Percentiles rank a stretch among this genome's conserved stretches.
Conservation (phyloP, 176 grass and related monocot genomes). For the Alloteropsis semialata region DNA sequence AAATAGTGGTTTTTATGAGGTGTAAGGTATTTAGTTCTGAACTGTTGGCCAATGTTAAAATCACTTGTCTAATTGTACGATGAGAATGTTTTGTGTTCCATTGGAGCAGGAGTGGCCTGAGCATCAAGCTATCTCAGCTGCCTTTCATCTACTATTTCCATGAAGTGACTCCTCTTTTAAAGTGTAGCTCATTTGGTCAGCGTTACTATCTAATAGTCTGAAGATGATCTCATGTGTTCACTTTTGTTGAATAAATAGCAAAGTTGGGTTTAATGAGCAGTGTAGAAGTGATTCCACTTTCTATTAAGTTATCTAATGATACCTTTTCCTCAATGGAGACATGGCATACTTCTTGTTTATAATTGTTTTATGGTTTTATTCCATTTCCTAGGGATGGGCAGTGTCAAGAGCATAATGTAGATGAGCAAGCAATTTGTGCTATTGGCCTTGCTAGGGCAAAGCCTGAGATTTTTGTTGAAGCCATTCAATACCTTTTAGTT, state of each 20-base stretch:
- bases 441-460: constrained; percentile 86
- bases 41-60: not conserved
- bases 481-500: constrained; percentile 88
- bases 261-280: not conserved
- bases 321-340: not conserved
- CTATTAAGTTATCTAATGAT: not conserved
- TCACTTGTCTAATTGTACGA: constrained; percentile 1
- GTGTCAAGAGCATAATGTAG: constrained; percentile 73
- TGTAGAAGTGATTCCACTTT: not conserved
- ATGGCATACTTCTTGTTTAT: not conserved
- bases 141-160: constrained; percentile 3
- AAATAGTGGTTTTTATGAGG: not conserved
- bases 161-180: constrained; percentile 2
- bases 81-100: not conserved
- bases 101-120: not conserved
- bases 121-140: not conserved
- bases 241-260: not conserved
- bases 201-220: not conserved
- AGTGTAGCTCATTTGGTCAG: not conserved
- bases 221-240: constrained; percentile 2
- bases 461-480: constrained; percentile 94
- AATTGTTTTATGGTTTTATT: not conserved
- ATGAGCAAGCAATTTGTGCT: constrained; percentile 89
- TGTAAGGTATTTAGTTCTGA: not conserved
- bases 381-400: constrained; percentile 74